Evolutionary conservation across 495 filamentous ascomycete species (phyloP).

Genomic region (Aspergillus haitiensis): DNA sequence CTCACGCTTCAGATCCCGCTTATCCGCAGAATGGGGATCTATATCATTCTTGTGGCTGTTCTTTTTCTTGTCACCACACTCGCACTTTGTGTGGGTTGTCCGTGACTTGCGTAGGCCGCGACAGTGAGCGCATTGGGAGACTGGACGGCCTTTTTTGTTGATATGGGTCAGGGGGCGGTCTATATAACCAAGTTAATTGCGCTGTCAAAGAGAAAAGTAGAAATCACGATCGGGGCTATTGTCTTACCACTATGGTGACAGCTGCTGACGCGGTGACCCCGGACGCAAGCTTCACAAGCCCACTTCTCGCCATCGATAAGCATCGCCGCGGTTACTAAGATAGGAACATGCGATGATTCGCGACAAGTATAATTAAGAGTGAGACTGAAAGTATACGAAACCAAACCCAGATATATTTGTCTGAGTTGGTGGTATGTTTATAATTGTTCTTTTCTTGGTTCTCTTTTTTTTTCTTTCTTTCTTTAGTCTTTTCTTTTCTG

Average conservation of each 20-base stretch:
- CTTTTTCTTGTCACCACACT: slow-evolving; percentile 87
- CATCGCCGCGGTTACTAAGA: slow-evolving; percentile 58
- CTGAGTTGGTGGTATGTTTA: slow-evolving; percentile 5
- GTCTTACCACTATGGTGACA: slow-evolving; percentile 85
- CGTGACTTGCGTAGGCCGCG: slow-evolving; percentile 96
- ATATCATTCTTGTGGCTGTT: slow-evolving; percentile 61
- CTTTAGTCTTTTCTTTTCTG: slow-evolving; percentile 10
- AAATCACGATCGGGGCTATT: background rate
- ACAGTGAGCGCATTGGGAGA: slow-evolving; percentile 98
- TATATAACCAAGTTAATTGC: slow-evolving; percentile 39
- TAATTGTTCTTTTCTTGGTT: slow-evolving; percentile 15
- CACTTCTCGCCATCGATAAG: slow-evolving; percentile 88
- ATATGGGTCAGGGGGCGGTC: slow-evolving; percentile 93
- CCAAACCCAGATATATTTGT: slow-evolving; percentile 17
- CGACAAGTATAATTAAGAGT: slow-evolving; percentile 28
- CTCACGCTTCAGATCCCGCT: slow-evolving; percentile 63
- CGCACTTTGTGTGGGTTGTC: slow-evolving; percentile 92
- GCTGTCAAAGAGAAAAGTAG: slow-evolving; percentile 20
- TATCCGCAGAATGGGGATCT: slow-evolving; percentile 59
- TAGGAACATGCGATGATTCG: slow-evolving; percentile 49
- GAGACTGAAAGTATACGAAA: slow-evolving; percentile 26
- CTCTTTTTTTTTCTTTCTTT: slow-evolving; percentile 17
- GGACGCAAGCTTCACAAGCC: slow-evolving; percentile 90
- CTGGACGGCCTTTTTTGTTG: slow-evolving; percentile 97
- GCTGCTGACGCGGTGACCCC: slow-evolving; percentile 91